A percentile compares a stretch with the other conserved stretches of the same genome.
Conservation (phyloP, 75 land plant genomes). For the Ceratopteris richardii region DNA sequence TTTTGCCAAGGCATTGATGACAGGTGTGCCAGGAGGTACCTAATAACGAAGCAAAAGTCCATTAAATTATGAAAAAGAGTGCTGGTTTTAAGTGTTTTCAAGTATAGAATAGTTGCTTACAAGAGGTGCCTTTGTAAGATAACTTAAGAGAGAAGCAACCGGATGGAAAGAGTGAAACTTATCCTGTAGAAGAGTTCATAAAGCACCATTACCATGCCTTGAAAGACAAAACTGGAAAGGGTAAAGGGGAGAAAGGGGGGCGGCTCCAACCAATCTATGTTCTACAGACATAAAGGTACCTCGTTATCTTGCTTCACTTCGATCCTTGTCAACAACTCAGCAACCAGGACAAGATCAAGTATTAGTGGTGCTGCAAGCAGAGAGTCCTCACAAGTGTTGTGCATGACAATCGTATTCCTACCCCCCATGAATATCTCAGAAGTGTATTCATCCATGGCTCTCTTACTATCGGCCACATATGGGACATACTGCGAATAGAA, state of each 20-base stretch:
- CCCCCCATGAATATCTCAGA: constrained; percentile 99
- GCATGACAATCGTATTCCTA: constrained; percentile 81
- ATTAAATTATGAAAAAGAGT: neutral
- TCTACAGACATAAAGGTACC: too few relatives aligned
- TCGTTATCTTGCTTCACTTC: constrained; percentile 76
- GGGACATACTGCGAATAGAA: constrained; percentile 98
- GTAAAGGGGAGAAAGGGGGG: neutral
- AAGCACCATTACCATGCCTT: neutral
- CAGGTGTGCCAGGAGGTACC: constrained; percentile 96
- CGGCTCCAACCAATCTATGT: too few relatives aligned
- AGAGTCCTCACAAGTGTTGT: constrained; percentile 97
- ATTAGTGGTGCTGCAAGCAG: constrained; percentile 92
- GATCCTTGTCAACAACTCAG: constrained; percentile 81
- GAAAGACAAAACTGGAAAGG: neutral
- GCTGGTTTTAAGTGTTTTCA: constrained; percentile 27
- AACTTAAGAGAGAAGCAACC: constrained; percentile 83
- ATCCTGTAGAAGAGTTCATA: constrained; percentile 35
- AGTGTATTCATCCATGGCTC: constrained; percentile 98
- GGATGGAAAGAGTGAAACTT: constrained; percentile 97
- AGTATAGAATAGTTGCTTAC: too few relatives aligned
- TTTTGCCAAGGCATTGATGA: constrained; percentile 91
- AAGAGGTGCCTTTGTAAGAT: constrained; percentile 96
- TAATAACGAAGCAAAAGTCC: constrained; percentile 8
- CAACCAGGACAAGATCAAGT: constrained; percentile 75
- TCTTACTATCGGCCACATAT: constrained; percentile 95